These are phyloP conservation scores for Backusella circina DNA, from an alignment of 192 early-diverging fungal species.

Conservation along the genomic window DNA sequence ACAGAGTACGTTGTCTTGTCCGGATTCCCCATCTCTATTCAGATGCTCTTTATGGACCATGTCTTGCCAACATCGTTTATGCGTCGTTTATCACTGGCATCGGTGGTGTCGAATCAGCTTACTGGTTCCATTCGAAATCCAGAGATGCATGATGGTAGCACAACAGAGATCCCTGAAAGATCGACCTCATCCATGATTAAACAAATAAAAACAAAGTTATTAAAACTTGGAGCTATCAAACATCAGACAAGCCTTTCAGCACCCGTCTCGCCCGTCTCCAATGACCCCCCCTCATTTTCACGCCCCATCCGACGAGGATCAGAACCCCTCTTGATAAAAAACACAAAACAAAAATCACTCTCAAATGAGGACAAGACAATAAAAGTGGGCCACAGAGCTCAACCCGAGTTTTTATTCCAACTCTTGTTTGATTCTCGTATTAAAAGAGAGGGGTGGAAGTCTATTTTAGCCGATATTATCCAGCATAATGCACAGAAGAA, in stretches of 20 bases:
- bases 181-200: neutral
- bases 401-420: slow-evolving; percentile 1
- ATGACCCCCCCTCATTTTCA: neutral
- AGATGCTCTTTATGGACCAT: neutral
- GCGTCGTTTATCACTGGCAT: neutral
- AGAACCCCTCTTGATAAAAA: neutral
- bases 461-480: neutral
- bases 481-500: neutral
- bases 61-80: neutral
- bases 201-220: slow-evolving; percentile 1
- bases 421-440: neutral
- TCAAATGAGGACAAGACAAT: neutral
- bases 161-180: neutral
- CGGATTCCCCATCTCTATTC: neutral
- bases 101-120: neutral
- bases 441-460: neutral
- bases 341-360: neutral
- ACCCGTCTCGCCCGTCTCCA: neutral
- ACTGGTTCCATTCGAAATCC: neutral
- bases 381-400: neutral
- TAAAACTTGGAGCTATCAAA: neutral
- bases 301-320: neutral
- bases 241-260: neutral
- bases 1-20: neutral
- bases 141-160: neutral